These are phyloP conservation scores for Lagenidium giganteum DNA, from an alignment of 352 stramenopile species.

Conservation along the genomic window DNA sequence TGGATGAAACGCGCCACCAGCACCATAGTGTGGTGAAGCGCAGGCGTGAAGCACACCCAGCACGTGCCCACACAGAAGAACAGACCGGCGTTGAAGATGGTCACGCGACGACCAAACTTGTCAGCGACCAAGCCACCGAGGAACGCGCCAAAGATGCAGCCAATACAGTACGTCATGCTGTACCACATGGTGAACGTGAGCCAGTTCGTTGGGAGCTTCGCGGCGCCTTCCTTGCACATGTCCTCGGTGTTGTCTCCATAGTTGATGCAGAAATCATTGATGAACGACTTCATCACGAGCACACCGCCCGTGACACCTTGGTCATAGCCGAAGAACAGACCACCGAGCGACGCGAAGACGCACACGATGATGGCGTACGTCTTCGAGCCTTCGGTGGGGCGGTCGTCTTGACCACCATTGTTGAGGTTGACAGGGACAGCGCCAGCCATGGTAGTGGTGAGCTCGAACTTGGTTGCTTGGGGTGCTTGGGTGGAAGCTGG, in stretches of 20 bases:
- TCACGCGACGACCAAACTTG: slow-evolving; percentile 12
- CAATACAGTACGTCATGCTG: slow-evolving; percentile 17
- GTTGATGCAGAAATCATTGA: slow-evolving; percentile 16
- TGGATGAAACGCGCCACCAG: too few relatives aligned
- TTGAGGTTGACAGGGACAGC: slow-evolving; percentile 4
- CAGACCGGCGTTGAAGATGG: slow-evolving; percentile 7
- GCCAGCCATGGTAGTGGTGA: too few relatives aligned
- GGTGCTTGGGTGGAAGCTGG: too few relatives aligned
- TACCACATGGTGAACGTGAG: slow-evolving; percentile 17
- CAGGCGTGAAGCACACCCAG: too few relatives aligned
- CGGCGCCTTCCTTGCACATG: slow-evolving; percentile 8
- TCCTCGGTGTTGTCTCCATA: slow-evolving; percentile 10
- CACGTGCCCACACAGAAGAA: slow-evolving; percentile 14
- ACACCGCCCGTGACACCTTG: slow-evolving; percentile 19
- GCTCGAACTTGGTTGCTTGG: too few relatives aligned
- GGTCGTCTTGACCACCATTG: slow-evolving; percentile 1
- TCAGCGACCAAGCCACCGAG: slow-evolving; percentile 16
- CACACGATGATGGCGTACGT: slow-evolving; percentile 18
- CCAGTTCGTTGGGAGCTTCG: slow-evolving; percentile 16
- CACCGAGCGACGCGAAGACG: slow-evolving; percentile 16
- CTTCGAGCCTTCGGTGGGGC: slow-evolving; percentile 16
- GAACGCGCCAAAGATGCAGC: slow-evolving; percentile 14
- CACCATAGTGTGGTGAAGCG: too few relatives aligned
- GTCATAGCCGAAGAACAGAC: slow-evolving; percentile 23
- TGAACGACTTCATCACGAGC: slow-evolving; percentile 19